Conservation (phyloP, 2,329 filamentous ascomycete species). For the Catunica adiposa region DNA sequence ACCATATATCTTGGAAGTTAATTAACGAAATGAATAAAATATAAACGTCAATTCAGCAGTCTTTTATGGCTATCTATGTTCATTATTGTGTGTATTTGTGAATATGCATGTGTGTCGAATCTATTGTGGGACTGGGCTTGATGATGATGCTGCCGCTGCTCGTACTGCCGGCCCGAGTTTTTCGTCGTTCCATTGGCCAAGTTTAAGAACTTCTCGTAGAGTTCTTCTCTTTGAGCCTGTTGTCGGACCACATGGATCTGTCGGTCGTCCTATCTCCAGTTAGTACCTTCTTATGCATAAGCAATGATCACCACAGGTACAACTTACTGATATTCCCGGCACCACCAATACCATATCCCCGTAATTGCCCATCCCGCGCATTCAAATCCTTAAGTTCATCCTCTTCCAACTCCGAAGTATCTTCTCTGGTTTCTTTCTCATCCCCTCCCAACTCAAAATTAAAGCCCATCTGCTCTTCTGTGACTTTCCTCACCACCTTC, state of each 20-base stretch:
- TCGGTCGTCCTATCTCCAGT: slow-evolving; percentile 16
- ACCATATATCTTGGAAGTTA: no score
- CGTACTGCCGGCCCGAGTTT: background rate
- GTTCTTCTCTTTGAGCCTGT: slow-evolving; percentile 1
- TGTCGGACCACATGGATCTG: slow-evolving; percentile 17
- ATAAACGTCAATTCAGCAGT: no score
- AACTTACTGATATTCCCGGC: slow-evolving; percentile 25
- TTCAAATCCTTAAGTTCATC: background rate
- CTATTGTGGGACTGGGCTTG: background rate
- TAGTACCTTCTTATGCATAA: background rate
- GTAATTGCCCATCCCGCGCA: slow-evolving; percentile 20
- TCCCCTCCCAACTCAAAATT: background rate
- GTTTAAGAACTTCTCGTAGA: slow-evolving; percentile 8
- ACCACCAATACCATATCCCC: slow-evolving; percentile 24
- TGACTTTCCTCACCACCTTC: background rate
- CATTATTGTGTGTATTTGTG: no score
- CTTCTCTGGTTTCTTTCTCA: background rate
- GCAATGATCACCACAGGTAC: background rate
- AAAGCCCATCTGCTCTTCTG: background rate
- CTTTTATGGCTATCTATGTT: no score
- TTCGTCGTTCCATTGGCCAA: slow-evolving; percentile 8
- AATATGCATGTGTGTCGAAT: no score
- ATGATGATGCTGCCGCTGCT: background rate
- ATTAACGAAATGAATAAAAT: no score
- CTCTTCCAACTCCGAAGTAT: slow-evolving; percentile 12